Base-by-base conservation (phyloP, 2,329 filamentous ascomycete species). In the Fusarium lyarnte region DNA sequence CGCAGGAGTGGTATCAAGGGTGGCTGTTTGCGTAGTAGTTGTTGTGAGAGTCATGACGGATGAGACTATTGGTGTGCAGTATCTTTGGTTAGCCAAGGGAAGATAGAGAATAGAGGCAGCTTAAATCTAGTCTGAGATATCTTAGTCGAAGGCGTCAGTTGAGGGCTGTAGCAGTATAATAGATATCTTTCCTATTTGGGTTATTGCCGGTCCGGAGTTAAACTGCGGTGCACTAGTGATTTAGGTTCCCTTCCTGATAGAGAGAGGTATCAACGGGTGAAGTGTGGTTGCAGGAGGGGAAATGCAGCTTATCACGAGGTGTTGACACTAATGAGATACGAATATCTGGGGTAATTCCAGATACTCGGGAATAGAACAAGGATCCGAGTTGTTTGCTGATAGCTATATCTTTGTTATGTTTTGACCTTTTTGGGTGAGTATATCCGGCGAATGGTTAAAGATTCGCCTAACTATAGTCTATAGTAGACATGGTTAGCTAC, bases 111-210 rank as follows among this genome's bases (percentile, higher is more conserved):
- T 53, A 41, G 27, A 53, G 46, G 31, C 36, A 45, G 54, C 63
- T 67, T 67, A 67, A 67, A 62, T 68, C 36, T 42, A 38, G 35
- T 45, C 36, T 62, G 39, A 36, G 35, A 51, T 61, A 53, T 41
- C 49, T 12, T 9, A 35, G 58, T 42, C 41, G 33, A 61, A 33
- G 54, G 36, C 27, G 31, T 31, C 27, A 68, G 23, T 35, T 36
- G 62, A 27, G 27, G 31, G 31, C 35, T 36, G 23, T 36, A 42
- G 36, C 33, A 16, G 25, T 58, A 41, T 63, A 29, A 55, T 54
- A 68, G 63, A 68, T 68, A 25, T 68, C 31, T 55, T 68, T 60
- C 65, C 65, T 55, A 45, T 55, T 63, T 45, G 38, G 65, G 57
- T 3, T 38, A 57, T 19, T 39, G 39, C 45, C 35, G 46, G 43